Evolutionary conservation across 495 filamentous ascomycete genomes (phyloP).

Genomic region (Amniculicola lignicola): DNA sequence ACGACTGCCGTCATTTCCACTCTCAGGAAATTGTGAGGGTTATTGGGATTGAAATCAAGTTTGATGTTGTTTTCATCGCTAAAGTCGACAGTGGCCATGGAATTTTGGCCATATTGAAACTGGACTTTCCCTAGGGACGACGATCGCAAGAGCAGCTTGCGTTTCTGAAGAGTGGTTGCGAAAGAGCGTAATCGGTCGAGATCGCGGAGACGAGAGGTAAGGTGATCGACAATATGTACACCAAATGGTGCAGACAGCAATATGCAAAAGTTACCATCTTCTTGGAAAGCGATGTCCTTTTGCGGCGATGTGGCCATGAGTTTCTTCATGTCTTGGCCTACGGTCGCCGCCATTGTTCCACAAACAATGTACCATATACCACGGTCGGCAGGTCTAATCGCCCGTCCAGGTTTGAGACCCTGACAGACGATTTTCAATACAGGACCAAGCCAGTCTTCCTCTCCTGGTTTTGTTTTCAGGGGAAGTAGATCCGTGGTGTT

Average conservation of each 20-base stretch:
- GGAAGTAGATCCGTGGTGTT: constrained; percentile 7
- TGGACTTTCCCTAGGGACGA: constrained; percentile 60
- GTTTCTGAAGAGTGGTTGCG: constrained; percentile 57
- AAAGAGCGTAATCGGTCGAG: constrained; percentile 65
- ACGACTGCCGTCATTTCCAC: constrained; percentile 61
- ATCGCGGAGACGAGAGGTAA: constrained; percentile 55
- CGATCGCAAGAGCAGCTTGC: constrained; percentile 51
- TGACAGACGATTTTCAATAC: constrained; percentile 11
- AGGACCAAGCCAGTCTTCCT: constrained; percentile 16
- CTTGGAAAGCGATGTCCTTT: constrained; percentile 58
- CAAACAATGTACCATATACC: constrained; percentile 18
- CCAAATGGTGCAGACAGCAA: constrained; percentile 57
- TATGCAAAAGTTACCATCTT: constrained; percentile 58
- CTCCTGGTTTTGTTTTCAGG: constrained; percentile 7
- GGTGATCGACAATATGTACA: constrained; percentile 50
- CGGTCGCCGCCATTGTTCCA: constrained; percentile 12
- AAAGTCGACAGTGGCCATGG: constrained; percentile 43
- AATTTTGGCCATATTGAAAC: constrained; percentile 54
- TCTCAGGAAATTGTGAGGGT: constrained; percentile 72
- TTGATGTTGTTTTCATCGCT: constrained; percentile 34
- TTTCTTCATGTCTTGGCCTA: constrained; percentile 31
- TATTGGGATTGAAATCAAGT: constrained; percentile 57
- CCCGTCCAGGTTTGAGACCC: constrained; percentile 11
- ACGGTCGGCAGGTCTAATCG: too few species aligned
- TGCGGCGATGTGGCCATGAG: constrained; percentile 54